phyloP scores from a whole-genome alignment of 768 basidiomycete genomes.

The Lentinus tigrinus region DNA sequence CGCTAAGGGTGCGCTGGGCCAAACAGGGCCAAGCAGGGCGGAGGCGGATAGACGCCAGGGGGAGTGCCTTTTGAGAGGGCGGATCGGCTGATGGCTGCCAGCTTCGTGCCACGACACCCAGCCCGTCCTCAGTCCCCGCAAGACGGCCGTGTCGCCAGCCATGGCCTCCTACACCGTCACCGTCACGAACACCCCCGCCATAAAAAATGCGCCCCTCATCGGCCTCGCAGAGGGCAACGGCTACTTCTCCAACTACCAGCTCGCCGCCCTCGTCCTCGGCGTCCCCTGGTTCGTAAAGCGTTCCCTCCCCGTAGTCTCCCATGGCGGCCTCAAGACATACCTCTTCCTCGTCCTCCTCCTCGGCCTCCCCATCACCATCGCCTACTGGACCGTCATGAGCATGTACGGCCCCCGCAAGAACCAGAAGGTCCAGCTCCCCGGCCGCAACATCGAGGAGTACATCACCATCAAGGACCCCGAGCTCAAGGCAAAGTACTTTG shows the following conservation, averaged over 20 bases:
- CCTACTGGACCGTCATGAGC: constrained; percentile 89
- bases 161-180: constrained; percentile 51
- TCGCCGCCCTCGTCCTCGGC: constrained; percentile 72
- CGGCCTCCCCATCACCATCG: constrained; percentile 74
- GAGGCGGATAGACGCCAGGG: too few species aligned
- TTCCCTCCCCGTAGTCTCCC: constrained; percentile 76
- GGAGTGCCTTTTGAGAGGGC: too few species aligned
- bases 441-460: constrained; percentile 85
- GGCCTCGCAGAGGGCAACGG: constrained; percentile 87
- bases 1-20: too few species aligned
- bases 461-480: constrained; percentile 86
- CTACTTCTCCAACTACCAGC: constrained; percentile 77
- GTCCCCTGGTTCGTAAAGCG: constrained; percentile 86
- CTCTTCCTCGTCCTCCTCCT: constrained; percentile 73
- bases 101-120: constrained; percentile 17
- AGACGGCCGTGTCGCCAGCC: constrained; percentile 5
- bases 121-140: background rate
- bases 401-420: constrained; percentile 78
- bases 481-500: constrained; percentile 75
- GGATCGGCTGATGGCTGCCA: background rate
- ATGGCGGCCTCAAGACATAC: constrained; percentile 85
- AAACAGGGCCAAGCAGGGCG: too few species aligned
- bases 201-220: constrained; percentile 81
- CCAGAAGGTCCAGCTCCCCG: constrained; percentile 82
- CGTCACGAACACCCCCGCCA: constrained; percentile 69